A percentile compares a stretch with the other conserved stretches of the same genome.
Conservation (phyloP, 2,329 filamentous ascomycete genomes). For the Allantophomopsis cytisporea region DNA sequence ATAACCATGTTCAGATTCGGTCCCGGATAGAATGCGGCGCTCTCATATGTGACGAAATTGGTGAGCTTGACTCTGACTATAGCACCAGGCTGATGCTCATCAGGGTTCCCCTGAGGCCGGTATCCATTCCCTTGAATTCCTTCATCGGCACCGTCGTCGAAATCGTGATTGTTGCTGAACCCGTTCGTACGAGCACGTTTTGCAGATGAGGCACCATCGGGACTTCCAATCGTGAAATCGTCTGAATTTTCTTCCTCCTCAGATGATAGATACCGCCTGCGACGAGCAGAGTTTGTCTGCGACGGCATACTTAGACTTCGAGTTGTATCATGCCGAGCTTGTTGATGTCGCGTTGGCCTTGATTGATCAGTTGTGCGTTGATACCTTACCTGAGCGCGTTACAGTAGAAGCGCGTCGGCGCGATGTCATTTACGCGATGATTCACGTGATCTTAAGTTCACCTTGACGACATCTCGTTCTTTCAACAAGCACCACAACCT, state of each 20-base stretch:
- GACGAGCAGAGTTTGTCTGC: not conserved
- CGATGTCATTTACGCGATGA: too few relatives aligned
- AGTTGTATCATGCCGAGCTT: too few relatives aligned
- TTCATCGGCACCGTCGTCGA: not conserved
- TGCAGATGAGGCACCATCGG: conserved; percentile 2
- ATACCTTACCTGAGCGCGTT: too few relatives aligned
- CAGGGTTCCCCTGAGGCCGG: not conserved
- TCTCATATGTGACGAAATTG: conserved; percentile 92
- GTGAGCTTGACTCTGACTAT: conserved; percentile 76
- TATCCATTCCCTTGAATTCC: not conserved
- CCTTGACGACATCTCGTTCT: too few relatives aligned
- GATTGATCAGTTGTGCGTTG: too few relatives aligned
- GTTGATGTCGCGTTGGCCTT: too few relatives aligned
- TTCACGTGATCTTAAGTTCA: too few relatives aligned
- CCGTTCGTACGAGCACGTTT: conserved; percentile 14
- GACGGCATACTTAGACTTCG: not conserved
- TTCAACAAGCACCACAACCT: too few relatives aligned
- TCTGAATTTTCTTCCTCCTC: conserved; percentile 6
- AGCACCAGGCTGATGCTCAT: conserved; percentile 46
- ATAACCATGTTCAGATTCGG: conserved; percentile 97
- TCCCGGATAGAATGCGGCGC: conserved; percentile 80
- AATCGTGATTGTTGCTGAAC: conserved; percentile 4
- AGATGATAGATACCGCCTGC: not conserved
- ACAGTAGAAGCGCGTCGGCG: too few relatives aligned
- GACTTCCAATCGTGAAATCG: not conserved